A percentile compares a stretch with the other conserved stretches of the same genome.
Conservation (phyloP, 1,284 basidiomycete genomes). For the Porodaedalea pini region DNA sequence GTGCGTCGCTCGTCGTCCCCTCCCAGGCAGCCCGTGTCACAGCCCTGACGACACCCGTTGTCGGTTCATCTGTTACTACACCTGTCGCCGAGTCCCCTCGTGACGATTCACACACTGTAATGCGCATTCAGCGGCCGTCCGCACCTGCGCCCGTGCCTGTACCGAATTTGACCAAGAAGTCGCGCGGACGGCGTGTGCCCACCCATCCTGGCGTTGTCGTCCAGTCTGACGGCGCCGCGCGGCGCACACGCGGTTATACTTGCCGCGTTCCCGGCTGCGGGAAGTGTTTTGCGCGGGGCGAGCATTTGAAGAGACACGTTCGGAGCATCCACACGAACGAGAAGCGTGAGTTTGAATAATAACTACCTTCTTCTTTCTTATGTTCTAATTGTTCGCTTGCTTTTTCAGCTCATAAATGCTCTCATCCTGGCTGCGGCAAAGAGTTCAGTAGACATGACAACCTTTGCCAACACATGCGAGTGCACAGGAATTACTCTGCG, state of each 20-base stretch:
- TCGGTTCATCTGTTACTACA: conserved; percentile 1
- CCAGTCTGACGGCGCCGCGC: conserved; percentile 32
- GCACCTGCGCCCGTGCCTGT: conserved; percentile 58
- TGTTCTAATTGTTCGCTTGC: not conserved
- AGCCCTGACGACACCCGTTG: conserved; percentile 10
- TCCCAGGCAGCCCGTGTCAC: conserved; percentile 16
- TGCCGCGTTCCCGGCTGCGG: conserved; percentile 74
- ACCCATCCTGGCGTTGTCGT: conserved; percentile 38
- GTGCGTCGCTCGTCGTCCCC: conserved; percentile 13
- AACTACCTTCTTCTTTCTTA: conserved; percentile 12
- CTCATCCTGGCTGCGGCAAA: conserved; percentile 73
- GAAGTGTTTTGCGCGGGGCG: conserved; percentile 74
- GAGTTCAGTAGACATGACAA: conserved; percentile 85
- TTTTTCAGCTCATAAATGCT: conserved; percentile 67
- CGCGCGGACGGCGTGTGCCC: conserved; percentile 64
- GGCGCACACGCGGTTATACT: conserved; percentile 57
- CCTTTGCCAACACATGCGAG: conserved; percentile 74
- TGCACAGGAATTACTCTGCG: conserved; percentile 55
- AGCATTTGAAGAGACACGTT: conserved; percentile 78
- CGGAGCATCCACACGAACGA: conserved; percentile 78
- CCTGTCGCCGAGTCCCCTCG: not conserved
- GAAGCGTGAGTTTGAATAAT: conserved; percentile 54
- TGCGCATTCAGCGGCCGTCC: conserved; percentile 11
- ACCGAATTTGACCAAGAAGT: conserved; percentile 71
- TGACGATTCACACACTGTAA: not conserved